Conservation (phyloP, 805 yeast species). For the Clavispora carvajalis region DNA sequence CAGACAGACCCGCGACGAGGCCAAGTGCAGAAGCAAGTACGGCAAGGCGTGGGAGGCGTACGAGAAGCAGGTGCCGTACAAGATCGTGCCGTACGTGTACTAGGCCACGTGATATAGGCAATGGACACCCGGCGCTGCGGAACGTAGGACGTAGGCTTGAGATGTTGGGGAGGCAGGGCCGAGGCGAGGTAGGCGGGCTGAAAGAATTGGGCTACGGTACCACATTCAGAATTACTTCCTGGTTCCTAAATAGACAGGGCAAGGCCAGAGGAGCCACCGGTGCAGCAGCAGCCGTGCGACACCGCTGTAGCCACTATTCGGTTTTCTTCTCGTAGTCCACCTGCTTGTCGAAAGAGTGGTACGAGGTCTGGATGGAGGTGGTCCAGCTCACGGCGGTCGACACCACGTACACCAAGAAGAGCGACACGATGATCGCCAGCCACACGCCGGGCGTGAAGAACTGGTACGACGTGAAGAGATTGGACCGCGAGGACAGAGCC, state of each 20-base stretch:
- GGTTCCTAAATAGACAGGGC: too few species aligned
- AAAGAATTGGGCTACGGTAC: too few species aligned
- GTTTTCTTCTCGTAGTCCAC: conserved; percentile 47
- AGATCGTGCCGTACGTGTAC: conserved; percentile 84
- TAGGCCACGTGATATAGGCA: conserved; percentile 27
- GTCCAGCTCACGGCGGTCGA: conserved; percentile 68
- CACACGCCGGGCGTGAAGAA: conserved; percentile 79
- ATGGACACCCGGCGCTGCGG: too few species aligned
- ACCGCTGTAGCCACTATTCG: conserved; percentile 18
- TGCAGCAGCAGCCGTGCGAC: too few species aligned
- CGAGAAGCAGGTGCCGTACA: conserved; percentile 75
- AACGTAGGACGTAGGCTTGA: too few species aligned
- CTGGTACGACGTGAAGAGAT: conserved; percentile 58
- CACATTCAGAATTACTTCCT: too few species aligned
- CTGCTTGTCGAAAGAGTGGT: conserved; percentile 75
- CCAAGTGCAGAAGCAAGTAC: conserved; percentile 81
- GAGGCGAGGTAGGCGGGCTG: too few species aligned
- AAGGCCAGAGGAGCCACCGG: too few species aligned
- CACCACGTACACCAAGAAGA: conserved; percentile 53
- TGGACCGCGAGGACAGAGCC: conserved; percentile 16
- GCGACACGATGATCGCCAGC: conserved; percentile 65
- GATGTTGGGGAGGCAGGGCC: too few species aligned
- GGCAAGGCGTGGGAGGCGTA: conserved; percentile 84
- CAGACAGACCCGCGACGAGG: conserved; percentile 88
- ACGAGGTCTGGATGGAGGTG: conserved; percentile 65